Conservation (phyloP, 1,139 yeast genomes). For the Taiozyma sp. region DNA sequence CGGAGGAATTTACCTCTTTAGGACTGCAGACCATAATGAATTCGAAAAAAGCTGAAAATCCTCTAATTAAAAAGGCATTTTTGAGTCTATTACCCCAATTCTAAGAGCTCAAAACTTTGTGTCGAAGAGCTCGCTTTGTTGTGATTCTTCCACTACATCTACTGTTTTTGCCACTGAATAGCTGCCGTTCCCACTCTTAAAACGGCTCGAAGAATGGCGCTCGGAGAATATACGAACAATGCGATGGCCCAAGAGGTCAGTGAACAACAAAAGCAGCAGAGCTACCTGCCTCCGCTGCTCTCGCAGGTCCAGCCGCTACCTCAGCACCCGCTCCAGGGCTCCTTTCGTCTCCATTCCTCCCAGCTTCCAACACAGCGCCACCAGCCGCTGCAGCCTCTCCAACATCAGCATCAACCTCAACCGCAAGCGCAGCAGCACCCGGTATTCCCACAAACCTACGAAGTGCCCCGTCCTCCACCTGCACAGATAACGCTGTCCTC, state of each 20-base stretch:
- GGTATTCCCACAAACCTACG: not conserved
- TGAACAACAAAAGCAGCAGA: not conserved
- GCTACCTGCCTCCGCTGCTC: not conserved
- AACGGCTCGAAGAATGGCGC: not conserved
- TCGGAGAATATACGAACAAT: not conserved
- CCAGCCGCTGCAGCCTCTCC: not conserved
- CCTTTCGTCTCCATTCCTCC: not conserved
- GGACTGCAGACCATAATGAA: not conserved
- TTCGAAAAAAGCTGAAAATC: not conserved
- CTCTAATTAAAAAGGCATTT: not conserved
- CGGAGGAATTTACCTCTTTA: not conserved
- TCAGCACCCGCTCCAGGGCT: not conserved
- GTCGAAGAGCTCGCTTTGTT: not conserved
- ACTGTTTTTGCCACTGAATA: not conserved
- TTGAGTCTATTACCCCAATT: not conserved
- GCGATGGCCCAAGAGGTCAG: not conserved
- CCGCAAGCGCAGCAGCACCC: not conserved
- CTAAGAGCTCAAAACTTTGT: not conserved
- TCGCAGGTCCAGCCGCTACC: not conserved
- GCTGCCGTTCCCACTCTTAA: not conserved
- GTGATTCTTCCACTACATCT: not conserved
- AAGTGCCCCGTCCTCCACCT: not conserved
- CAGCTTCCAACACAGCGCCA: not conserved
- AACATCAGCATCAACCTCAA: not conserved
- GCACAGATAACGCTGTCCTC: not conserved